These are phyloP conservation scores for Phytophthora agathidicida DNA, from an alignment of 352 stramenopile genomes.

Conservation along the genomic window DNA sequence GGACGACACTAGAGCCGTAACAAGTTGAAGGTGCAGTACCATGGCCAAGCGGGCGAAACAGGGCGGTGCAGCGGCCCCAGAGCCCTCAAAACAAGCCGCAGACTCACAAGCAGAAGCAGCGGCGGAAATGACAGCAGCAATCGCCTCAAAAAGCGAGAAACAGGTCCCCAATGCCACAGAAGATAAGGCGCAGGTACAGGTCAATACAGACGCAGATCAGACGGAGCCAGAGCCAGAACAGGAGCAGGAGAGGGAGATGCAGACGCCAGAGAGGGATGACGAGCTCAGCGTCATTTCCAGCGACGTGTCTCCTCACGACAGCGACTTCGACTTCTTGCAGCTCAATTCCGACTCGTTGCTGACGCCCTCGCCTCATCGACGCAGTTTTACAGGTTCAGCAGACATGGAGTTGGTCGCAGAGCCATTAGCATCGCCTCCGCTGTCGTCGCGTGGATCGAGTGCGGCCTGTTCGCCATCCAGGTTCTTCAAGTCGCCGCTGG, in stretches of 20 bases:
- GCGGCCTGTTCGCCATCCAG: conserved; percentile 59
- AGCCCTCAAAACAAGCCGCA: background rate
- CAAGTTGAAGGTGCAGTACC: background rate
- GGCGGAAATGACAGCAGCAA: conserved; percentile 1
- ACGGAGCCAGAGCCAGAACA: conserved; percentile 18
- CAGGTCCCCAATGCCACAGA: background rate
- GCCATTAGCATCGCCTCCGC: conserved; percentile 24
- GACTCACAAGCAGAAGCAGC: conserved; percentile 1
- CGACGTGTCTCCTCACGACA: conserved; percentile 47
- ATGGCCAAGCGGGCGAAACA: conserved; percentile 20
- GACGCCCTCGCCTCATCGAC: conserved; percentile 49
- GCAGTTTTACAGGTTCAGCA: conserved; percentile 1
- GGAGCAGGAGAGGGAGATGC: conserved; percentile 27
- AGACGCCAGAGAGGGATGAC: conserved; percentile 38
- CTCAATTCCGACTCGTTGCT: conserved; percentile 43
- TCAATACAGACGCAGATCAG: background rate
- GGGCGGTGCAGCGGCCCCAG: background rate
- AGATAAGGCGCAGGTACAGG: conserved; percentile 5
- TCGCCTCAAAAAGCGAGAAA: background rate
- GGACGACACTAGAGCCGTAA: background rate
- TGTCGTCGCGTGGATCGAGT: conserved; percentile 34
- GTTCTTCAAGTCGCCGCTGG: conserved; percentile 79
- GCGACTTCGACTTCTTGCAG: conserved; percentile 65
- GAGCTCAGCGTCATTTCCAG: conserved; percentile 58
- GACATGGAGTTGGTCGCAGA: conserved; percentile 8